These are phyloP conservation scores for Chlorella sp. DNA, from an alignment of 139 green algal species.

Conservation along the genomic window DNA sequence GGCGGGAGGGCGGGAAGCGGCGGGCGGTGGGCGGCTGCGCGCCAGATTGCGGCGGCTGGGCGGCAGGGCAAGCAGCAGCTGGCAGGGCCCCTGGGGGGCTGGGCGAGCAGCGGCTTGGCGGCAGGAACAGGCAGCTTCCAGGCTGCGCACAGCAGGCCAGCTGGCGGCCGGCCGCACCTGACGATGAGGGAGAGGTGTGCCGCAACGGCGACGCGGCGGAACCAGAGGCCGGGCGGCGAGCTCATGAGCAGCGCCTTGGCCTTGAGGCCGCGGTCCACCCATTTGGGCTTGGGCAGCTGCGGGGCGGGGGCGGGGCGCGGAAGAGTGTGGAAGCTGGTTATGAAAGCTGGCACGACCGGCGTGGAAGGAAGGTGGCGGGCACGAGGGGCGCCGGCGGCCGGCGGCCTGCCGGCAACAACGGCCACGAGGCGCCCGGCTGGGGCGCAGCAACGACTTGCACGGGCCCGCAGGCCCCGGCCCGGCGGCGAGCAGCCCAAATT, in stretches of 20 bases:
- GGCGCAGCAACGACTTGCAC: neutral
- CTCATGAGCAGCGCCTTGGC: constrained; percentile 22
- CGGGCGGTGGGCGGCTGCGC: too few relatives aligned
- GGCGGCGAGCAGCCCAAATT: too few relatives aligned
- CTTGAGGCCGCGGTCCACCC: constrained; percentile 31
- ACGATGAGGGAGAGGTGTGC: constrained; percentile 35
- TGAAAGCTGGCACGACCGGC: neutral
- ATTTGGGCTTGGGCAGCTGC: constrained; percentile 62
- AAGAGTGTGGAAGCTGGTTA: neutral
- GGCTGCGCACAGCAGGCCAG: neutral
- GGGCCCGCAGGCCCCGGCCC: neutral
- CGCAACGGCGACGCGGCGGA: constrained; percentile 11
- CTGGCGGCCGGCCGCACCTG: neutral
- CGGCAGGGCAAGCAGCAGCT: neutral
- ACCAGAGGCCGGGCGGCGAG: constrained; percentile 31
- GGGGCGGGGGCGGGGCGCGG: neutral
- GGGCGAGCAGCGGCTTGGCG: too few relatives aligned
- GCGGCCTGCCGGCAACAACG: neutral
- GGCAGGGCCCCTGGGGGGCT: neutral
- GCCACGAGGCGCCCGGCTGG: neutral
- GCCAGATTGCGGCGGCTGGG: too few relatives aligned
- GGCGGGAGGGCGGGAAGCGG: neutral
- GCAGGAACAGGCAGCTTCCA: too few relatives aligned
- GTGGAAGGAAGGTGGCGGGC: neutral
- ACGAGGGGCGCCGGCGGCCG: neutral